Evolutionary conservation across 2,329 filamentous ascomycete genomes (phyloP).

Genomic region (Atkinsonella texensis): DNA sequence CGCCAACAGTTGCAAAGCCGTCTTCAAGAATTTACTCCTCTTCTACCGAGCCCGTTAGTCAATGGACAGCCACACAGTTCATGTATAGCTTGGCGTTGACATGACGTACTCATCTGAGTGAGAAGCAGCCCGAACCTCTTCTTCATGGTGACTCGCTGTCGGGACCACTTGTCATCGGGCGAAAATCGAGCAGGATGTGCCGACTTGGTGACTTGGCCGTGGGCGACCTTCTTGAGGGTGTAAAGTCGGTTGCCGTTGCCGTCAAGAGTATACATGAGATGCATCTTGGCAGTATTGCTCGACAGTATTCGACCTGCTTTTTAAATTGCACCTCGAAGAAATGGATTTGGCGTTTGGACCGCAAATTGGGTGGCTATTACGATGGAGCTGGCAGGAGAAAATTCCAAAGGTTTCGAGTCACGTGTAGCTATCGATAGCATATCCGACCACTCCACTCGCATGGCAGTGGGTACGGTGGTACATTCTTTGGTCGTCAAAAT

Average conservation of each 20-base stretch:
- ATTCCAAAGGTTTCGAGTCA: conserved; percentile 6
- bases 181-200: conserved; percentile 95
- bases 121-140: conserved; percentile 81
- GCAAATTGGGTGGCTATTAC: background rate
- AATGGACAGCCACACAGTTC: no score
- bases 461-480: no score
- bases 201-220: conserved; percentile 82
- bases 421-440: conserved; percentile 11
- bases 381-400: conserved; percentile 1
- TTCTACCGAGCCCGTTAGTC: background rate
- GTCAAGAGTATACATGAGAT: conserved; percentile 76
- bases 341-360: background rate
- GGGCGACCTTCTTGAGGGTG: conserved; percentile 83
- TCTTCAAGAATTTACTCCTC: background rate
- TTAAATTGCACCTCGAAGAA: background rate
- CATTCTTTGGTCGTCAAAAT: background rate
- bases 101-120: conserved; percentile 55
- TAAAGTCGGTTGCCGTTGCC: conserved; percentile 76
- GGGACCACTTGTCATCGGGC: conserved; percentile 97
- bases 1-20: no score
- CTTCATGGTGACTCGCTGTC: conserved; percentile 90
- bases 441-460: no score
- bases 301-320: background rate
- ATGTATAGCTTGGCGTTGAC: background rate
- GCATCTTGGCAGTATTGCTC: conserved; percentile 26